Conservation (phyloP, 2,329 filamentous ascomycete genomes). For the Blastomyces silverae region DNA sequence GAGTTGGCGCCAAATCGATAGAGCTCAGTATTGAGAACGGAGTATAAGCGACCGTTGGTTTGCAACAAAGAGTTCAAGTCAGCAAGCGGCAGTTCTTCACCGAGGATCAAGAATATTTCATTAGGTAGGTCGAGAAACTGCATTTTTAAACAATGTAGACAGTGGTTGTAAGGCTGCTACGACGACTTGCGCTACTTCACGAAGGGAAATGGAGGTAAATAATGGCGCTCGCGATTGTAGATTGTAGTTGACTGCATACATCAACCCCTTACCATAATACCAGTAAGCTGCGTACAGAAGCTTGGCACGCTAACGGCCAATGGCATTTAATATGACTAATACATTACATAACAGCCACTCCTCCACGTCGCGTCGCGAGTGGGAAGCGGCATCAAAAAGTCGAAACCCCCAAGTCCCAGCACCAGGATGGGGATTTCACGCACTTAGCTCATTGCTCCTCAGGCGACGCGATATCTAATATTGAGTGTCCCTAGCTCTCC, state of each 20-base stretch:
- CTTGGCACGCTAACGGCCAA: not conserved
- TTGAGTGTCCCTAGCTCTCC: not conserved
- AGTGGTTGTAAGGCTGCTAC: not conserved
- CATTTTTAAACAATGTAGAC: not conserved
- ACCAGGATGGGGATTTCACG: not conserved
- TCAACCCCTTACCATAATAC: not conserved
- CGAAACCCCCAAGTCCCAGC: not conserved
- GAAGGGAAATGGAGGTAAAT: not conserved
- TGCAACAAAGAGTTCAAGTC: not conserved
- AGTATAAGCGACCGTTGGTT: not conserved
- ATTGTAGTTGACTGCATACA: no score
- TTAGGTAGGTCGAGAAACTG: not conserved
- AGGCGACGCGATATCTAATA: not conserved
- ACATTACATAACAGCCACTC: not conserved
- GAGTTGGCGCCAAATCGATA: not conserved
- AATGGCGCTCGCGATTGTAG: no score
- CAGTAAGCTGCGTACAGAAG: no score
- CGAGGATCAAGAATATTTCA: not conserved
- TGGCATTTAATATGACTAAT: not conserved
- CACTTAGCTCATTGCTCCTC: not conserved
- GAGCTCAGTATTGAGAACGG: not conserved
- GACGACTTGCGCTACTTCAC: not conserved
- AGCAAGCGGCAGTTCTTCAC: not conserved
- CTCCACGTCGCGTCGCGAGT: slow-evolving; percentile 7
- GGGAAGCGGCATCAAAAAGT: not conserved